These are phyloP conservation scores for Flaveria ramosissima DNA, from an alignment of 129 eudicot species.

Conservation along the genomic window DNA sequence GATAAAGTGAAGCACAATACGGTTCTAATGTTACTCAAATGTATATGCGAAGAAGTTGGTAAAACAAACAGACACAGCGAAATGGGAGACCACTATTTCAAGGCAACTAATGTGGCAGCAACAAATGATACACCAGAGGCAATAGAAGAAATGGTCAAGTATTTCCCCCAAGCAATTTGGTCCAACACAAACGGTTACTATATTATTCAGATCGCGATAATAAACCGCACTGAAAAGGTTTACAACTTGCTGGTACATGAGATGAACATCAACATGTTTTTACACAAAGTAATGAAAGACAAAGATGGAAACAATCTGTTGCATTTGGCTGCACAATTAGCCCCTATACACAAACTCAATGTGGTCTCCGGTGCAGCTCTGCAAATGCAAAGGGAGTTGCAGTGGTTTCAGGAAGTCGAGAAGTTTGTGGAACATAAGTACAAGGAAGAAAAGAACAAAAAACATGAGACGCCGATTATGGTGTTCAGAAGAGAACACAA, in stretches of 20 bases:
- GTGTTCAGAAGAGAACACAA: background rate
- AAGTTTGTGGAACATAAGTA: background rate
- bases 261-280: background rate
- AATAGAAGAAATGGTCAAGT: conserved; percentile 22
- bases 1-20: conserved; percentile 10
- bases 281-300: background rate
- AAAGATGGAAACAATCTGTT: background rate
- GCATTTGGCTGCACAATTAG: background rate
- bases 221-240: conserved; percentile 32
- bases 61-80: background rate
- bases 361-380: background rate
- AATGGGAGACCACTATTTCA: conserved; percentile 3
- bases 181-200: background rate
- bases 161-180: conserved; percentile 31
- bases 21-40: background rate
- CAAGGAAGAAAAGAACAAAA: background rate
- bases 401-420: background rate
- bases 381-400: background rate
- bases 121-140: conserved; percentile 20
- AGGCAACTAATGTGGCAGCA: conserved; percentile 16
- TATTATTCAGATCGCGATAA: conserved; percentile 19
- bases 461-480: background rate
- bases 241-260: conserved; percentile 30
- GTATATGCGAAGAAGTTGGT: conserved; percentile 12
- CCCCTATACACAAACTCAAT: background rate